These are phyloP conservation scores for Raffaelea deltoideospora DNA, from an alignment of 2,329 filamentous ascomycete species.

Conservation along the genomic window DNA sequence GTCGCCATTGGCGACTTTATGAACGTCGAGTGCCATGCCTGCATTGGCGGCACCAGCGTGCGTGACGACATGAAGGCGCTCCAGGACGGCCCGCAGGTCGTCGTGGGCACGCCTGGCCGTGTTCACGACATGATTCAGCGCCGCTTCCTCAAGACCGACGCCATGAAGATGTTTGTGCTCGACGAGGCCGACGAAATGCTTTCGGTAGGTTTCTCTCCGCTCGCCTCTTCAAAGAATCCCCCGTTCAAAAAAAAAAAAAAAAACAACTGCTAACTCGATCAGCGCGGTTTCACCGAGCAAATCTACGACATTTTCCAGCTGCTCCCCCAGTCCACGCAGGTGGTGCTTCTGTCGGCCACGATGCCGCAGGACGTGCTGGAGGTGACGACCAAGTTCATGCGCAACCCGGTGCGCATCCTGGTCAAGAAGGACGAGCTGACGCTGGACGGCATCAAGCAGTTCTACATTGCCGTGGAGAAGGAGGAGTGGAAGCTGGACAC, in stretches of 20 bases:
- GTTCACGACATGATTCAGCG: constrained; percentile 99
- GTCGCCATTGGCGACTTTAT: constrained; percentile 99
- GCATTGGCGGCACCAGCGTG: constrained; percentile 96
- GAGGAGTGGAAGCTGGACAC: constrained; percentile 99
- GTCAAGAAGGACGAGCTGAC: constrained; percentile 99
- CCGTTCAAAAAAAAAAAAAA: neutral
- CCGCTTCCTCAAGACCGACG: constrained; percentile 88
- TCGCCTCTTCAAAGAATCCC: neutral
- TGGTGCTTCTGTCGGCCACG: constrained; percentile 93
- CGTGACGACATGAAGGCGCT: constrained; percentile 98
- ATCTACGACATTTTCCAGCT: constrained; percentile 99
- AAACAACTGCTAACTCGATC: constrained; percentile 17
- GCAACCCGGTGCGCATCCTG: constrained; percentile 93
- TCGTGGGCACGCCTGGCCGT: constrained; percentile 95
- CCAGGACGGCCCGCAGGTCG: constrained; percentile 87
- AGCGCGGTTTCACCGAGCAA: constrained; percentile 98
- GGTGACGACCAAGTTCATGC: constrained; percentile 99
- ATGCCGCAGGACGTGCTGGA: constrained; percentile 99
- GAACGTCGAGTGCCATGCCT: constrained; percentile 97
- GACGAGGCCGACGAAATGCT: constrained; percentile 99
- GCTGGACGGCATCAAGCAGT: constrained; percentile 99
- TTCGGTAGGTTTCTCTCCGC: constrained; percentile 42
- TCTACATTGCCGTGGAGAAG: constrained; percentile 99
- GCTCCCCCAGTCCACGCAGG: constrained; percentile 93
- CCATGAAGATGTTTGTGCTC: constrained; percentile 99